phyloP scores from a whole-genome alignment of 2,329 filamentous ascomycete genomes.

The Hypoxylon sp. region DNA sequence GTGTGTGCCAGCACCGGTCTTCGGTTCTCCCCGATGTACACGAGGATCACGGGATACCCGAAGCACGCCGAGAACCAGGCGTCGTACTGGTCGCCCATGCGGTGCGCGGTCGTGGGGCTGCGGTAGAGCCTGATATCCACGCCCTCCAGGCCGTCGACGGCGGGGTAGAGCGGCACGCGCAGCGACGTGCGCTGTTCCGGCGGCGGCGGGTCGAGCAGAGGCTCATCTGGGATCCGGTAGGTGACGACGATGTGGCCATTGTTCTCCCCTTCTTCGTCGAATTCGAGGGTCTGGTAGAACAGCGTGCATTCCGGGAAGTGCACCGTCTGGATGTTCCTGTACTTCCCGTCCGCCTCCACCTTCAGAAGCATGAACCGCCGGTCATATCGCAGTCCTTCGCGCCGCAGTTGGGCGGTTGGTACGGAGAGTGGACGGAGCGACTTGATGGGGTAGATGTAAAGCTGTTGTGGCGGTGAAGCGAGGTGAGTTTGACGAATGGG shows the following conservation, averaged over 20 bases:
- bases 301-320: constrained; percentile 67
- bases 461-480: constrained; percentile 54
- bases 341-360: constrained; percentile 49
- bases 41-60: constrained; percentile 67
- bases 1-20: constrained; percentile 70
- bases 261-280: constrained; percentile 18
- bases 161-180: constrained; percentile 65
- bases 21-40: constrained; percentile 70
- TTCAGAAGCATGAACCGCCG: constrained; percentile 75
- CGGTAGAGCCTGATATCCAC: constrained; percentile 66
- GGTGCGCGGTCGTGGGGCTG: constrained; percentile 66
- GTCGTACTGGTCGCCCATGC: constrained; percentile 68
- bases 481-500: too few species aligned
- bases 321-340: constrained; percentile 62
- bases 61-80: constrained; percentile 74
- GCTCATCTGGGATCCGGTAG: constrained; percentile 52
- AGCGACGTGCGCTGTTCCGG: constrained; percentile 53
- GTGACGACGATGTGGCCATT: constrained; percentile 52
- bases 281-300: constrained; percentile 65
- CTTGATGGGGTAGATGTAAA: constrained; percentile 80
- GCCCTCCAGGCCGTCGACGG: constrained; percentile 53
- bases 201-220: constrained; percentile 50
- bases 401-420: constrained; percentile 60
- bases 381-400: constrained; percentile 72
- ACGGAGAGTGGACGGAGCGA: constrained; percentile 70